phyloP scores from a whole-genome alignment of 2,329 filamentous ascomycete genomes.

The Taxawa tesnikishii region DNA sequence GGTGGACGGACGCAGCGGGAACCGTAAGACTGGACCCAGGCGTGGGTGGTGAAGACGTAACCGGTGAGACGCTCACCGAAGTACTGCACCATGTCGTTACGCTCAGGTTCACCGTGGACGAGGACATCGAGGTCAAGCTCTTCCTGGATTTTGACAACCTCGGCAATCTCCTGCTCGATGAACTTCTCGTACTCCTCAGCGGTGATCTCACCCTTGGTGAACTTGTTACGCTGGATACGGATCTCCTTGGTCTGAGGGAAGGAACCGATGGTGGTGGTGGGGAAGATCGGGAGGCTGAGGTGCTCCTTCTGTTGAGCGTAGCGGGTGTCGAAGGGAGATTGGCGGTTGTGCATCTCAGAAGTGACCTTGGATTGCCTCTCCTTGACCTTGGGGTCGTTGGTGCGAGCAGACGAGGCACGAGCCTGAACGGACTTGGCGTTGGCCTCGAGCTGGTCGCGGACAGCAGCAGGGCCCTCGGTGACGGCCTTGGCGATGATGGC shows the following conservation, averaged over 20 bases:
- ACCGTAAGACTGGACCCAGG: slow-evolving; percentile 97
- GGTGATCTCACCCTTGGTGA: slow-evolving; percentile 97
- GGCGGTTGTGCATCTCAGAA: slow-evolving; percentile 76
- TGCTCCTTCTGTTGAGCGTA: slow-evolving; percentile 82
- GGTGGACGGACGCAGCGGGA: slow-evolving; percentile 96
- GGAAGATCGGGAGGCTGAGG: slow-evolving; percentile 92
- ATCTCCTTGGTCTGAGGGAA: slow-evolving; percentile 99
- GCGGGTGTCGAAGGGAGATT: slow-evolving; percentile 75
- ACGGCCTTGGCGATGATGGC: slow-evolving; percentile 93
- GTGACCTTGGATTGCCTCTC: slow-evolving; percentile 85
- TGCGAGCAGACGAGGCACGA: slow-evolving; percentile 82
- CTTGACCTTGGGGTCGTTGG: slow-evolving; percentile 97
- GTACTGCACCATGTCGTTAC: slow-evolving; percentile 99
- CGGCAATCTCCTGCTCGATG: slow-evolving; percentile 96
- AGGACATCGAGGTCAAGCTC: slow-evolving; percentile 95
- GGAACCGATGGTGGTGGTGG: slow-evolving; percentile 96
- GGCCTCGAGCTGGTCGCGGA: slow-evolving; percentile 81
- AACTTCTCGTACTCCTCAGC: slow-evolving; percentile 91
- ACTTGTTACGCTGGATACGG: slow-evolving; percentile 90
- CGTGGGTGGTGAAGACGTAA: slow-evolving; percentile 98
- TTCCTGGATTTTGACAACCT: slow-evolving; percentile 92
- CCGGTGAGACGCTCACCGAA: slow-evolving; percentile 95
- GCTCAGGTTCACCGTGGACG: slow-evolving; percentile 98
- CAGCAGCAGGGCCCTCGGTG: slow-evolving; percentile 77
- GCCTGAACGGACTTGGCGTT: slow-evolving; percentile 91